Conservation (phyloP, 352 stramenopile species). For the Aphanomyces euteiches region DNA sequence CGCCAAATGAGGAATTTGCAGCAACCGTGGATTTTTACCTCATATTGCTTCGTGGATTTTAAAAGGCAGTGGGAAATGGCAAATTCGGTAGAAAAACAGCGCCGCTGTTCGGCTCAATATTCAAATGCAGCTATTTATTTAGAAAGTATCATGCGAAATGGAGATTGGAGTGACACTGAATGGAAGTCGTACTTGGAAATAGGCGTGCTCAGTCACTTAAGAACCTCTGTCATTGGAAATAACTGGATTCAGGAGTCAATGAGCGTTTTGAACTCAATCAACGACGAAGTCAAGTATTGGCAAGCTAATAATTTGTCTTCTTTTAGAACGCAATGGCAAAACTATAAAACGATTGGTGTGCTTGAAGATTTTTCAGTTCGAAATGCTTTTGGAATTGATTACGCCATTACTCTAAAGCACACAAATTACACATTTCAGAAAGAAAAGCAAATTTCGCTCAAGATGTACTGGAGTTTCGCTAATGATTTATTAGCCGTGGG, state of each 20-base stretch:
- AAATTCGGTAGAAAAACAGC: constrained; percentile 1
- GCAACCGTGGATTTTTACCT: constrained; percentile 13
- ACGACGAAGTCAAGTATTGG: constrained; percentile 19
- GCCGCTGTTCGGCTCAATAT: background rate
- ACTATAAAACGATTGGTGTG: background rate
- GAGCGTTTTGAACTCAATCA: background rate
- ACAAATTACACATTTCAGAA: constrained; percentile 11
- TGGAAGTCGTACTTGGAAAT: background rate
- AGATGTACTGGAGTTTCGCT: constrained; percentile 30
- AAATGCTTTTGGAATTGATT: constrained; percentile 14
- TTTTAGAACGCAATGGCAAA: background rate
- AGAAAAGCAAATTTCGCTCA: background rate
- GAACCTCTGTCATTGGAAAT: background rate
- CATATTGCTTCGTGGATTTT: constrained; percentile 19
- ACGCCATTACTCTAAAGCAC: constrained; percentile 19
- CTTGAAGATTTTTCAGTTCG: background rate
- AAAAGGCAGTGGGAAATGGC: constrained; percentile 22
- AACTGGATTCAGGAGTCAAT: background rate
- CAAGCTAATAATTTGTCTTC: background rate
- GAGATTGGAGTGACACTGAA: background rate
- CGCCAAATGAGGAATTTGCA: constrained; percentile 1
- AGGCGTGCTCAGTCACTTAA: background rate
- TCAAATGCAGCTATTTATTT: constrained; percentile 20
- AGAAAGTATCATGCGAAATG: constrained; percentile 1
- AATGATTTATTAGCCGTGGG: constrained; percentile 11